These are phyloP conservation scores for Letharia lupina DNA, from an alignment of 495 filamentous ascomycete genomes.

Conservation along the genomic window DNA sequence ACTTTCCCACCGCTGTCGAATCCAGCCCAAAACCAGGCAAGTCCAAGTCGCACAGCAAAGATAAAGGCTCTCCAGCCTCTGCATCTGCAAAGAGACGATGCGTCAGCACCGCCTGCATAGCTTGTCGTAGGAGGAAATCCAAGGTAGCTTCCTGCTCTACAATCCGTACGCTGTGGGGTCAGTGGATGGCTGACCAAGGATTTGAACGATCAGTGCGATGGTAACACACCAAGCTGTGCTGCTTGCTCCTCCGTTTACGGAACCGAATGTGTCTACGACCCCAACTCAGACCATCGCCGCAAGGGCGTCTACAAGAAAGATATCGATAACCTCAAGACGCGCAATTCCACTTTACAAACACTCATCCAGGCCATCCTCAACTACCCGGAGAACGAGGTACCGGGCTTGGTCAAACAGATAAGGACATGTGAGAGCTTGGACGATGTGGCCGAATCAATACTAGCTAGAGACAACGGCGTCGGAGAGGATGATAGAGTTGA, in stretches of 20 bases:
- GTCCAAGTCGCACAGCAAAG: slow-evolving; percentile 18
- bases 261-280: slow-evolving; percentile 75
- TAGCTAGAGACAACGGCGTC: slow-evolving; percentile 43
- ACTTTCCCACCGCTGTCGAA: neutral
- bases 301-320: slow-evolving; percentile 97
- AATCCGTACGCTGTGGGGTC: neutral
- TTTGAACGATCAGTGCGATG: slow-evolving; percentile 62
- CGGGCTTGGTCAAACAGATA: slow-evolving; percentile 74
- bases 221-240: slow-evolving; percentile 82
- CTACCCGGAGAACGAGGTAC: slow-evolving; percentile 68
- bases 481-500: slow-evolving; percentile 36
- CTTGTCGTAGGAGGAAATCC: slow-evolving; percentile 81
- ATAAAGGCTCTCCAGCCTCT: slow-evolving; percentile 31
- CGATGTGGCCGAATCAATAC: slow-evolving; percentile 73
- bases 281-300: slow-evolving; percentile 86
- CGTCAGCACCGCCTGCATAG: slow-evolving; percentile 88
- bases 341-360: slow-evolving; percentile 81
- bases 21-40: slow-evolving; percentile 12
- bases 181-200: slow-evolving; percentile 7
- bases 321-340: slow-evolving; percentile 78
- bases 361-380: slow-evolving; percentile 90
- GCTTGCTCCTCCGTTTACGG: slow-evolving; percentile 94
- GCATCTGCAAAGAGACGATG: slow-evolving; percentile 62
- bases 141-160: slow-evolving; percentile 44
- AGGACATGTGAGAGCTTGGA: slow-evolving; percentile 88